These are phyloP conservation scores for Chaetomiaceae sp. DNA, from an alignment of 2,329 filamentous ascomycete genomes.

Conservation along the genomic window DNA sequence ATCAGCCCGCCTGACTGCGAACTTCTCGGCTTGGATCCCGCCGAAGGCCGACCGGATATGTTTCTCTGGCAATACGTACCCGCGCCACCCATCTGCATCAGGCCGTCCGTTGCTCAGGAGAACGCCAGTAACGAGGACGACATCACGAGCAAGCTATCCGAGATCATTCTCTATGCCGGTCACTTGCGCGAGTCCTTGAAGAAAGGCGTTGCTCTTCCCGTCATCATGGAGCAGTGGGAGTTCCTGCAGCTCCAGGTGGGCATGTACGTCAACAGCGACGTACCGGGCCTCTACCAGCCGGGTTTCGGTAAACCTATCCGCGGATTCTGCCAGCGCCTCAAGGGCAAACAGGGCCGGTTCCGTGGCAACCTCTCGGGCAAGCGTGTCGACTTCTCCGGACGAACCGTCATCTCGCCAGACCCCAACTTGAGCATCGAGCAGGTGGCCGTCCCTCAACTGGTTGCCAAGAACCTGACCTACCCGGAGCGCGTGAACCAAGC, in stretches of 20 bases:
- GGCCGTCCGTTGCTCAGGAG: slow-evolving; percentile 90
- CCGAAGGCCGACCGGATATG: slow-evolving; percentile 87
- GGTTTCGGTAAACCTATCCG: slow-evolving; percentile 84
- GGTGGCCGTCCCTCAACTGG: slow-evolving; percentile 82
- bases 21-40: slow-evolving; percentile 79
- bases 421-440: slow-evolving; percentile 91
- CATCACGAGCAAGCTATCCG: slow-evolving; percentile 91
- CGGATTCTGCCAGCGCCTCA: slow-evolving; percentile 90
- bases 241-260: slow-evolving; percentile 92
- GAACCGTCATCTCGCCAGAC: slow-evolving; percentile 96
- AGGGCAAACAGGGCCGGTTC: slow-evolving; percentile 96
- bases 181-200: slow-evolving; percentile 77
- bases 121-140: slow-evolving; percentile 94
- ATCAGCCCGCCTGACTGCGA: slow-evolving; percentile 85
- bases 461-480: slow-evolving; percentile 96
- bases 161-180: slow-evolving; percentile 89
- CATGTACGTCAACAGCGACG: slow-evolving; percentile 96
- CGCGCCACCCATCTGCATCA: slow-evolving; percentile 87
- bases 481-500: slow-evolving; percentile 81
- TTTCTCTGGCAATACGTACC: slow-evolving; percentile 97
- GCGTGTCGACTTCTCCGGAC: slow-evolving; percentile 95
- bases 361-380: slow-evolving; percentile 96
- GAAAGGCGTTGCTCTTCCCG: slow-evolving; percentile 78
- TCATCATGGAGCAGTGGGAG: slow-evolving; percentile 98
- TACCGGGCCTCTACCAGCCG: slow-evolving; percentile 84